Conservation (phyloP, 2,329 filamentous ascomycete genomes). For the Aspergillus brunneoviolaceus region DNA sequence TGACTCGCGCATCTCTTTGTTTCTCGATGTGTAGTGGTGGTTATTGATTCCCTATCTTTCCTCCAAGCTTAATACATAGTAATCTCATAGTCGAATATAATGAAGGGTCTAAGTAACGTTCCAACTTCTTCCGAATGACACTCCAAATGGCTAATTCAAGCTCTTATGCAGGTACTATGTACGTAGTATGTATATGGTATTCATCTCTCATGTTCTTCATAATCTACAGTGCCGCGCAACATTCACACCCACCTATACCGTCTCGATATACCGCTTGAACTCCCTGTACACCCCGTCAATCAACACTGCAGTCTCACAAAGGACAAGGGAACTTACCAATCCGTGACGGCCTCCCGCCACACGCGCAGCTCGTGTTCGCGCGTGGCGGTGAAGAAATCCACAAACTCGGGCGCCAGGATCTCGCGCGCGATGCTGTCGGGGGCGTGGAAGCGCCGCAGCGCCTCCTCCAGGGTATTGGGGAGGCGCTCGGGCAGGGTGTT, state of each 20-base stretch:
- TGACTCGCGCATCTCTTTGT: not conserved
- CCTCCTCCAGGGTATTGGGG: slow-evolving; percentile 80
- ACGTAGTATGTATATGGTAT: not conserved
- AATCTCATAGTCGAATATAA: too few species aligned
- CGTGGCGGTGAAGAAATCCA: slow-evolving; percentile 92
- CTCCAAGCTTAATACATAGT: too few species aligned
- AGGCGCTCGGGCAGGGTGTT: slow-evolving; percentile 48
- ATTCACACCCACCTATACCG: slow-evolving; percentile 48
- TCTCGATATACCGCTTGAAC: slow-evolving; percentile 73
- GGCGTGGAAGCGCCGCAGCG: slow-evolving; percentile 71
- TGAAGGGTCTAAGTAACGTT: too few species aligned
- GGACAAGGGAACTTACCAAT: slow-evolving; percentile 66
- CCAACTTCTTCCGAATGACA: too few species aligned
- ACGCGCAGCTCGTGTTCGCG: slow-evolving; percentile 83
- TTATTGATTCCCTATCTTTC: too few species aligned
- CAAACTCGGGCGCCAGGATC: slow-evolving; percentile 88
- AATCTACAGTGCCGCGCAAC: not conserved
- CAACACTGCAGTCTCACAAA: not conserved
- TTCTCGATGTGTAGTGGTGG: too few species aligned
- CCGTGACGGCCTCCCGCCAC: slow-evolving; percentile 93
- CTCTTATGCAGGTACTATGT: not conserved
- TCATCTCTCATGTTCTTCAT: not conserved
- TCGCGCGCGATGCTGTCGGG: slow-evolving; percentile 82
- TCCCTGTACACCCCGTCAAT: slow-evolving; percentile 50
- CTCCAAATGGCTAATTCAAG: too few species aligned